Evolutionary conservation across 2,329 filamentous ascomycete species (phyloP), one percentile per base, ranked within the genome.

Genomic region (Fusarium odoratissimum): DNA sequence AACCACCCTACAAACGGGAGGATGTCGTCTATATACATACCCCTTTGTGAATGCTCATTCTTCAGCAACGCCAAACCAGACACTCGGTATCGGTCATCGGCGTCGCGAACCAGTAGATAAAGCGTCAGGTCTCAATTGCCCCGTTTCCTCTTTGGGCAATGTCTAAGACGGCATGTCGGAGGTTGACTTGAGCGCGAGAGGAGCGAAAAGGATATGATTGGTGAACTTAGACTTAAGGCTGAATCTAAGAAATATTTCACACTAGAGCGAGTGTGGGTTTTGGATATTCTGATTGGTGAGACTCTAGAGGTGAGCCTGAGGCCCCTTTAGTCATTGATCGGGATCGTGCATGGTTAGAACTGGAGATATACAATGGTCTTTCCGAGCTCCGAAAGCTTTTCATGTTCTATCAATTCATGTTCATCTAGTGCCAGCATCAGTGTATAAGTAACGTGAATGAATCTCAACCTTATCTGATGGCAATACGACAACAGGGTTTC

Each of bases 171-270:
- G 60, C 63, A 65, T 38, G 71, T 77, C 75, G 75, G 75, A 48
- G 67, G 58, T 76, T 74, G 52, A 64, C 56, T 51, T 75, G 51
- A 59, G 71, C 75, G 75, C 75, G 75, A 77, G 41, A 66, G 42
- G 55, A 60, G 68, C 57, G 42, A 59, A 41, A 30, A 37, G 38
- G 23, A 25, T 23, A 13, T 73, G 66, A 73, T 72, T 72, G 65
- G 69, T 23, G 30, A 49, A 37, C 38, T 63, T 40, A 23, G 33
- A 35, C 55, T 49, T 49, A 55, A 44, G 44, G 19, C 52, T 31
- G 60, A 21, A 38, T 23, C 49, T 54, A 54, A 37, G 33, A 23
- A 52, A 38, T 40, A 54, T 25, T 44, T 19, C 16, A 28, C 25
- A 45, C 37, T 37, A 48, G 44, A 46, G 31, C 45, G 45, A 56